Conservation (phyloP, 768 basidiomycete genomes). For the Cantharellus cinnabarinus region DNA sequence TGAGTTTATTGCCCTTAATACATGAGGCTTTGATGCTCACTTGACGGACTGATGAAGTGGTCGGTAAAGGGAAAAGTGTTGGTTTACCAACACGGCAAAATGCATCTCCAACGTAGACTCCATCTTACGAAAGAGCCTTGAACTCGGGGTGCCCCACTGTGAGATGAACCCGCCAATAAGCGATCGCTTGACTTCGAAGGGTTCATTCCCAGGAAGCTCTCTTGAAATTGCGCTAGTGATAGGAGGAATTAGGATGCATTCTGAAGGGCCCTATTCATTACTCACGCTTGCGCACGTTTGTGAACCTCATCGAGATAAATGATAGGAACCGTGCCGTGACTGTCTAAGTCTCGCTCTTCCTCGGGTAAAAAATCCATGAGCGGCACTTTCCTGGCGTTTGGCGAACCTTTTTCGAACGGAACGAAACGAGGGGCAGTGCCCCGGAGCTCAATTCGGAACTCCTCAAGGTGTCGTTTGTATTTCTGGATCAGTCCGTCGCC, state of each 20-base stretch:
- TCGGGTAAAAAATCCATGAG: constrained; percentile 4
- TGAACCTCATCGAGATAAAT: neutral
- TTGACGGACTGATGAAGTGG: too few species aligned
- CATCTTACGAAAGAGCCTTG: neutral
- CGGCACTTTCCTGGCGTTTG: constrained; percentile 9
- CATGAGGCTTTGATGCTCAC: too few species aligned
- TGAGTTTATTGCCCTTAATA: too few species aligned
- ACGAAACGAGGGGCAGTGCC: neutral
- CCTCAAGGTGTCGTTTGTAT: neutral
- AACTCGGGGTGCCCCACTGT: neutral
- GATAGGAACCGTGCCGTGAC: neutral
- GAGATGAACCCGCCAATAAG: neutral
- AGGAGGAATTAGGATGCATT: neutral
- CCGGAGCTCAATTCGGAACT: neutral
- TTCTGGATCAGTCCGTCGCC: neutral
- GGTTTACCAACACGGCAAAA: neutral
- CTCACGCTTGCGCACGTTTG: constrained; percentile 7
- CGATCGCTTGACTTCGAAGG: neutral
- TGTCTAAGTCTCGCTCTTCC: neutral
- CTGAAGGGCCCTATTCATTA: too few species aligned
- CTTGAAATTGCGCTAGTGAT: neutral
- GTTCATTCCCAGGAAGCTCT: neutral
- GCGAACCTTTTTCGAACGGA: constrained; percentile 24
- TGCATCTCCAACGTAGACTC: neutral
- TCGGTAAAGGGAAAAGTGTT: neutral